Conservation (phyloP, 1,284 basidiomycete species). For the Marasmius fiardii region DNA sequence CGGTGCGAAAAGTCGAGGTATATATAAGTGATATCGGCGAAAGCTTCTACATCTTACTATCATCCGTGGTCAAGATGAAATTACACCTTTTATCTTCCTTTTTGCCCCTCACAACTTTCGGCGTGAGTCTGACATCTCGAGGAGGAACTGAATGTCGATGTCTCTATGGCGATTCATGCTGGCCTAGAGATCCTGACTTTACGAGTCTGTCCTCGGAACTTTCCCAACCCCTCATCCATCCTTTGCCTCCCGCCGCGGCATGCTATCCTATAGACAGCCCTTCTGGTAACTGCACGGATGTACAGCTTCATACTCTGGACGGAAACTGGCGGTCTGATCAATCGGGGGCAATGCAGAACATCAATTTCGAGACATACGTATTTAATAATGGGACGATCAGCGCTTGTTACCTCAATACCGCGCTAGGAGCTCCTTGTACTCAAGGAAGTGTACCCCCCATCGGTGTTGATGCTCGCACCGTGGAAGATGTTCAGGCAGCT, state of each 20-base stretch:
- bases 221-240: not conserved
- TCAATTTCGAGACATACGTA: constrained; percentile 37
- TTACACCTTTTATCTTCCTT: no score
- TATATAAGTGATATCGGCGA: no score
- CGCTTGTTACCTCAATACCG: constrained; percentile 38
- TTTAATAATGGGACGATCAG: constrained; percentile 35
- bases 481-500: constrained; percentile 35
- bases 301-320: constrained; percentile 24
- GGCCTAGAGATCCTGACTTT: not conserved
- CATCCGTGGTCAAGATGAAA: no score
- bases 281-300: constrained; percentile 31
- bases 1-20: no score
- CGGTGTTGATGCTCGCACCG: constrained; percentile 37
- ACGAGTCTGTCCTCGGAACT: not conserved
- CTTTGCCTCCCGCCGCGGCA: not conserved
- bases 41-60: no score
- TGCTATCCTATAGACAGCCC: constrained; percentile 25
- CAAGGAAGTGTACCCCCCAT: constrained; percentile 42
- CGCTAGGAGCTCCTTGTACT: constrained; percentile 33
- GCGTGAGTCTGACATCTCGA: no score
- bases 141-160: no score
- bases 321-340: constrained; percentile 35
- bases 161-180: not conserved
- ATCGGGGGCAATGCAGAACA: constrained; percentile 35
- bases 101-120: no score